Evolutionary conservation across 306 rosid genomes (phyloP).

Genomic region (Dryas alaskensis): DNA sequence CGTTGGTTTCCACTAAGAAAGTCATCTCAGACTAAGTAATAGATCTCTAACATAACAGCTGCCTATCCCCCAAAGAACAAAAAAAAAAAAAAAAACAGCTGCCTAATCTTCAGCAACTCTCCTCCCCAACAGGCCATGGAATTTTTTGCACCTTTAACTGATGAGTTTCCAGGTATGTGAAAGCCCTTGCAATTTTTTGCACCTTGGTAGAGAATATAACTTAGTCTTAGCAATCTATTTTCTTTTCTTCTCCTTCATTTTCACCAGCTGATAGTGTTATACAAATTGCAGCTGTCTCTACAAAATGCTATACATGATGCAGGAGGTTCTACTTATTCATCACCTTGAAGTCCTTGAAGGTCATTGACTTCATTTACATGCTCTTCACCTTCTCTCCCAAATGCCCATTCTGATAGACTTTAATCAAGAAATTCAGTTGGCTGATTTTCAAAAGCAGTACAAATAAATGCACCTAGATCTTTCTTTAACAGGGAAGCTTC

Average conservation of each 20-base stretch:
- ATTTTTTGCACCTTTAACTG: too few relatives aligned
- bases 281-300: slow-evolving; percentile 23
- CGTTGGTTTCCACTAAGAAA: background rate
- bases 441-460: slow-evolving; percentile 22
- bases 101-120: too few relatives aligned
- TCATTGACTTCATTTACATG: slow-evolving; percentile 31
- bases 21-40: background rate
- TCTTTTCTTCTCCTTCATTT: slow-evolving; percentile 28
- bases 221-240: background rate
- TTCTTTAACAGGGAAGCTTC: slow-evolving; percentile 47
- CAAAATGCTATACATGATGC: slow-evolving; percentile 7
- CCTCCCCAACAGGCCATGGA: too few relatives aligned
- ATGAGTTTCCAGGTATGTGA: too few relatives aligned
- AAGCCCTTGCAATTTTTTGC: too few relatives aligned
- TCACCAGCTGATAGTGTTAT: slow-evolving; percentile 19
- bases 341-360: slow-evolving; percentile 18
- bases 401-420: slow-evolving; percentile 13
- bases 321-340: slow-evolving; percentile 26
- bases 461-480: slow-evolving; percentile 41
- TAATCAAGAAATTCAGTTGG: slow-evolving; percentile 14
- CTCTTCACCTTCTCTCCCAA: slow-evolving; percentile 6
- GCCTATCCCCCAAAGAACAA: too few relatives aligned
- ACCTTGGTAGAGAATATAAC: background rate
- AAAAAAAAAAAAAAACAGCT: background rate
- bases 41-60: background rate